phyloP scores from a whole-genome alignment of 2,329 filamentous ascomycete genomes.

The Cryphonectria parasitica region DNA sequence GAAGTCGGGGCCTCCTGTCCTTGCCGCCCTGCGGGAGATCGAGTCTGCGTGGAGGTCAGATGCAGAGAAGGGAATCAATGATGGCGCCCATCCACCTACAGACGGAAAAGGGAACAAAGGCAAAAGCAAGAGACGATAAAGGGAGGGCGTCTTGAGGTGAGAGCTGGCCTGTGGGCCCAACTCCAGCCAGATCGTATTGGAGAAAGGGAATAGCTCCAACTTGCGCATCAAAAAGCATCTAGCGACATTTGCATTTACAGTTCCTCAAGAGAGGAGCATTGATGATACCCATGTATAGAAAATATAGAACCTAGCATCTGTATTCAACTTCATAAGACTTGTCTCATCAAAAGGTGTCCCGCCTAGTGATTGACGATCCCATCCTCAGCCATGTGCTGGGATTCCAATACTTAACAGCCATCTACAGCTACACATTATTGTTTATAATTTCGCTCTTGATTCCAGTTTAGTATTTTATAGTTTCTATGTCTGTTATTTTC shows the following conservation, averaged over 20 bases:
- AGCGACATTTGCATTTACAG: not conserved
- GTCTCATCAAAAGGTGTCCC: no score
- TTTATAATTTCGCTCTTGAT: not conserved
- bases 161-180: not conserved
- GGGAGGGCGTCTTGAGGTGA: not conserved
- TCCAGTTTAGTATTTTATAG: no score
- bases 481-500: not conserved
- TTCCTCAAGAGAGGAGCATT: not conserved
- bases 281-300: not conserved
- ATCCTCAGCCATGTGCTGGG: not conserved
- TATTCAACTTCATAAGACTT: no score
- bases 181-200: not conserved
- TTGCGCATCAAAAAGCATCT: not conserved
- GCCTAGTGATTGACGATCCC: not conserved
- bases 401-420: no score
- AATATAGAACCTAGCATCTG: no score
- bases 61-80: conserved; percentile 3
- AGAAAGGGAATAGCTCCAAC: not conserved
- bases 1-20: conserved; percentile 56
- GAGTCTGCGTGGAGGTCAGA: conserved; percentile 42
- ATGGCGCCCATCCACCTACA: not conserved
- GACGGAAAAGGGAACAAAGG: conserved; percentile 13
- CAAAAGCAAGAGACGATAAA: not conserved
- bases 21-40: conserved; percentile 52
- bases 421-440: no score